Evolutionary conservation across 495 filamentous ascomycete species (phyloP).

Genomic region (Penicillium daleae): DNA sequence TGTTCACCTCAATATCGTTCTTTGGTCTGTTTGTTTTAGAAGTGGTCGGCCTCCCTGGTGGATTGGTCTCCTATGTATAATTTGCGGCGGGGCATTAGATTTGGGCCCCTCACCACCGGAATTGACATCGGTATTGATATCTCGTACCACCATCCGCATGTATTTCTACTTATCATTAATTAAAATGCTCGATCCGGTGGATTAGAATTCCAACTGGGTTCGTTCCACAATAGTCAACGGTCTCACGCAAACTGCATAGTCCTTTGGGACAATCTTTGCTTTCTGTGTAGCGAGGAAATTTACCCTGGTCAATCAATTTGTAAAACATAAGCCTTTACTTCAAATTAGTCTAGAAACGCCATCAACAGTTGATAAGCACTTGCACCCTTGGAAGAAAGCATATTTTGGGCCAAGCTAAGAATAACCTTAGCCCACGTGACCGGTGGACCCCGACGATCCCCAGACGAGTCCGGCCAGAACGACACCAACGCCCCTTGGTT

Average conservation of each 20-base stretch:
- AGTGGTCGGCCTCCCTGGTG: not conserved
- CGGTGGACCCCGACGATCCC: slow-evolving; percentile 12
- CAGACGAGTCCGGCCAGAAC: slow-evolving; percentile 8
- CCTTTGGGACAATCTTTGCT: not conserved
- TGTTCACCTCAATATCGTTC: not conserved
- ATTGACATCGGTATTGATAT: slow-evolving; percentile 9
- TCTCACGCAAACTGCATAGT: not conserved
- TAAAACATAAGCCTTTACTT: not conserved
- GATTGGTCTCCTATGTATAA: slow-evolving; percentile 1
- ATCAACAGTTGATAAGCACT: not conserved
- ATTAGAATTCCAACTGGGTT: not conserved
- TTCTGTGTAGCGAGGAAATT: not conserved
- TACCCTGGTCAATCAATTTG: not conserved
- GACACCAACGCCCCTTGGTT: slow-evolving; percentile 19
- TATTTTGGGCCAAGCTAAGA: not conserved
- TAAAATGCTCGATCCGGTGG: slow-evolving; percentile 6
- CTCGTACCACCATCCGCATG: slow-evolving; percentile 14
- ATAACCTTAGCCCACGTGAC: slow-evolving; percentile 18
- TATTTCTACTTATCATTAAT: slow-evolving; percentile 31
- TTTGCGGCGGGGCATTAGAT: slow-evolving; percentile 11
- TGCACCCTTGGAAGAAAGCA: not conserved
- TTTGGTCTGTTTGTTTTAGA: not conserved
- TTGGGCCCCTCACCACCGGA: not conserved
- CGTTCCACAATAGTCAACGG: not conserved
- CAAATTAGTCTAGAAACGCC: no score